A percentile compares a stretch with the other conserved stretches of the same genome.
phyloP scores from a whole-genome alignment of 1,139 yeast species.

The Saccharomyces pastorianus region DNA sequence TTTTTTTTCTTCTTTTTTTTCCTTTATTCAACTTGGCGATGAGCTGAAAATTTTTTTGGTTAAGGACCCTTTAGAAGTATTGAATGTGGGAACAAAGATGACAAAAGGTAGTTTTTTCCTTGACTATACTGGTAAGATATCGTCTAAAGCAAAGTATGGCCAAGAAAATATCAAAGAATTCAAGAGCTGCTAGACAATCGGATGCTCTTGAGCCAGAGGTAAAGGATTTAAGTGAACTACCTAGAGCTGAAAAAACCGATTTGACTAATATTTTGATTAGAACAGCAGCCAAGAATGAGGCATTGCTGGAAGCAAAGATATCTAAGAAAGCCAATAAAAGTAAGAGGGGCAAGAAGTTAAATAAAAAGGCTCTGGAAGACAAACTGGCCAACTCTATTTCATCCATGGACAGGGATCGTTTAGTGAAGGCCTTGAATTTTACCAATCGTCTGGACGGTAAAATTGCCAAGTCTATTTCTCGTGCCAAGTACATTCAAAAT shows the following conservation, averaged over 20 bases:
- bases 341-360: slow-evolving; percentile 29
- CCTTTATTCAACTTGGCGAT: neutral
- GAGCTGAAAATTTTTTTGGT: neutral
- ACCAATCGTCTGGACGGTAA: slow-evolving; percentile 53
- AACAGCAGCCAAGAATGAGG: slow-evolving; percentile 57
- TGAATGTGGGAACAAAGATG: neutral
- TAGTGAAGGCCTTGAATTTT: slow-evolving; percentile 44
- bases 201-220: slow-evolving; percentile 41
- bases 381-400: slow-evolving; percentile 31
- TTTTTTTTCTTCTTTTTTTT: neutral
- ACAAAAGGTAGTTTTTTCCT: neutral
- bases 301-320: slow-evolving; percentile 48
- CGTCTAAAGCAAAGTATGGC: slow-evolving; percentile 19
- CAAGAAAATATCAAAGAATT: slow-evolving; percentile 49
- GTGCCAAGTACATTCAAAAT: slow-evolving; percentile 53
- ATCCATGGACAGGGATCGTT: slow-evolving; percentile 34
- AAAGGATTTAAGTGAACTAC: slow-evolving; percentile 42
- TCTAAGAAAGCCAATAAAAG: slow-evolving; percentile 37
- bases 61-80: neutral
- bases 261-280: slow-evolving; percentile 57
- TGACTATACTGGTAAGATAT: neutral
- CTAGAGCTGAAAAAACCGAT: slow-evolving; percentile 52
- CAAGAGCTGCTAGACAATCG: slow-evolving; percentile 74
- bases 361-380: slow-evolving; percentile 32
- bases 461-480: slow-evolving; percentile 53